Conservation (phyloP, 331 rosid genomes). For the Arachis monticola region DNA sequence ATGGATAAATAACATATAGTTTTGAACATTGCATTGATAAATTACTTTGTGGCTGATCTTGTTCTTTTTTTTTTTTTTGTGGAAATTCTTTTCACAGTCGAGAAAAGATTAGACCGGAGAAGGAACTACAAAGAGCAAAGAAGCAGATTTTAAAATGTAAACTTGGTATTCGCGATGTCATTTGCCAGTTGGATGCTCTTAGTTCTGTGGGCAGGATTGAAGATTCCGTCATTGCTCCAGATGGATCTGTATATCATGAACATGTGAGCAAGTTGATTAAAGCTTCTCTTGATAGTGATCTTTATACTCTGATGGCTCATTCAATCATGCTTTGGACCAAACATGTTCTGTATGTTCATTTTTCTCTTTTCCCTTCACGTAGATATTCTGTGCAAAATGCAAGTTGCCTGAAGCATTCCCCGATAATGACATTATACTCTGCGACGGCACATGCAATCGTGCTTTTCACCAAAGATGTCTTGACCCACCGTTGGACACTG, state of each 20-base stretch:
- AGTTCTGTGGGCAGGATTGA: constrained; percentile 88
- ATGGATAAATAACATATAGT: neutral
- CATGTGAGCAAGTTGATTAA: constrained; percentile 79
- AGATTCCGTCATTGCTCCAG: constrained; percentile 83
- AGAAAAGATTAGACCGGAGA: constrained; percentile 91
- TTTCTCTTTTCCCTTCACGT: constrained; percentile 35
- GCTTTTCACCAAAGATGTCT: constrained; percentile 96
- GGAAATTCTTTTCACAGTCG: constrained; percentile 55
- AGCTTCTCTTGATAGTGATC: constrained; percentile 85
- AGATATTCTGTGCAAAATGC: constrained; percentile 96
- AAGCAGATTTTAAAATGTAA: constrained; percentile 86
- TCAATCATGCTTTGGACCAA: constrained; percentile 92
- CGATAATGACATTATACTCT: constrained; percentile 89
- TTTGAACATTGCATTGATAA: constrained; percentile 9
- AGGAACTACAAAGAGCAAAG: constrained; percentile 82
- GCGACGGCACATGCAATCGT: constrained; percentile 94
- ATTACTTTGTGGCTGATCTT: constrained; percentile 26
- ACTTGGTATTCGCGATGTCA: constrained; percentile 83
- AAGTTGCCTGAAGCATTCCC: constrained; percentile 80
- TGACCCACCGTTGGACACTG: constrained; percentile 86
- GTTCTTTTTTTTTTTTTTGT: neutral
- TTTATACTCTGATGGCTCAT: constrained; percentile 89
- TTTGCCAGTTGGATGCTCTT: constrained; percentile 79
- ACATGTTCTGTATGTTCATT: constrained; percentile 45
- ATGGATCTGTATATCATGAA: constrained; percentile 95